These are phyloP conservation scores for Pythium rhizo-oryzae DNA, from an alignment of 352 stramenopile species.

Conservation along the genomic window DNA sequence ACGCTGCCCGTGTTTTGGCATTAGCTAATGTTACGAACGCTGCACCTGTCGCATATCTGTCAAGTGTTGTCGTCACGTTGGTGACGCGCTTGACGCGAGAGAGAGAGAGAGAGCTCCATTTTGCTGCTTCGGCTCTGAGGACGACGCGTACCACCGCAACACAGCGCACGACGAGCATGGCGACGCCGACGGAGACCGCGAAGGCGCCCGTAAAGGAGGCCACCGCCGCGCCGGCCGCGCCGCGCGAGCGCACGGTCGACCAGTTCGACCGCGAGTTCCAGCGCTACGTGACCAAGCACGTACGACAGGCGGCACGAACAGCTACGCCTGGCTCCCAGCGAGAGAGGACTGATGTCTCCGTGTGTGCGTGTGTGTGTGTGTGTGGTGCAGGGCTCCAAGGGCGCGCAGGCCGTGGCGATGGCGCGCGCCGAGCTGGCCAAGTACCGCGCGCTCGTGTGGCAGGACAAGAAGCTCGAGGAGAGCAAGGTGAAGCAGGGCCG, in stretches of 20 bases:
- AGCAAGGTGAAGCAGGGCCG: conserved; percentile 65
- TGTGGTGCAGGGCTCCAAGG: conserved; percentile 50
- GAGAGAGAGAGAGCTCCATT: neutral
- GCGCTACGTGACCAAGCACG: conserved; percentile 85
- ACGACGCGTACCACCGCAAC: too few species aligned
- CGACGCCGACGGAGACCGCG: neutral
- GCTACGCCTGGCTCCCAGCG: neutral
- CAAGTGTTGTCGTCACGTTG: neutral
- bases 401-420: conserved; percentile 72
- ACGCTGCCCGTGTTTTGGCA: neutral
- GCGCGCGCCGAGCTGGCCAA: conserved; percentile 82
- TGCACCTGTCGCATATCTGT: conserved; percentile 16
- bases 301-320: conserved; percentile 21
- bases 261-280: conserved; percentile 89
- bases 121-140: neutral
- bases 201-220: neutral
- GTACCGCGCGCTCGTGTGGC: conserved; percentile 73
- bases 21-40: conserved; percentile 22
- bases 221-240: neutral
- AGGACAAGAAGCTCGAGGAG: conserved; percentile 87
- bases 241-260: conserved; percentile 40
- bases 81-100: too few species aligned
- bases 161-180: neutral
- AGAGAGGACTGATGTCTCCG: neutral
- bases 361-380: too few species aligned